These are phyloP conservation scores for Mortierella sp. DNA, from an alignment of 371 early-diverging fungal species.

Conservation along the genomic window DNA sequence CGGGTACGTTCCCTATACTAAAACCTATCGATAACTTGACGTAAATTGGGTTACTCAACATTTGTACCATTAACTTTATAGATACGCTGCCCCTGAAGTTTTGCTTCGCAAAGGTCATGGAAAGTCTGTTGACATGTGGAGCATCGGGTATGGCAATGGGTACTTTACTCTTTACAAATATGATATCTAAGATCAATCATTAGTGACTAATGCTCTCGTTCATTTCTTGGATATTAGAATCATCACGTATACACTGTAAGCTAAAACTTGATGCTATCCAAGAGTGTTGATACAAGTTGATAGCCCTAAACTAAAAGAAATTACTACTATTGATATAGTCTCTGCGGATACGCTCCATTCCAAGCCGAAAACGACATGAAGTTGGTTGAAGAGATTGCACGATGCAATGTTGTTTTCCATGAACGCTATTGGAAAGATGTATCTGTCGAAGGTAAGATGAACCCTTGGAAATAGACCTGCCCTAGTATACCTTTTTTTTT, in stretches of 20 bases:
- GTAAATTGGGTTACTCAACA: not conserved
- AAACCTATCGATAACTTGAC: not conserved
- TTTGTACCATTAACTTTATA: not conserved
- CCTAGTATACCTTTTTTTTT: not conserved
- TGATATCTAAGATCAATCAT: not conserved
- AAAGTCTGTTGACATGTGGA: slow-evolving; percentile 89
- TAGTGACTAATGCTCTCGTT: not conserved
- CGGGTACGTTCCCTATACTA: slow-evolving; percentile 49
- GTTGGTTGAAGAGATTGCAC: slow-evolving; percentile 72
- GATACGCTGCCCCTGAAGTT: slow-evolving; percentile 86
- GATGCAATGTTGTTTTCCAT: slow-evolving; percentile 79
- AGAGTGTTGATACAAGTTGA: not conserved
- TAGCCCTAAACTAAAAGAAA: not conserved
- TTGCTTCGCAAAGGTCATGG: slow-evolving; percentile 77
- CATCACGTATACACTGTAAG: slow-evolving; percentile 78
- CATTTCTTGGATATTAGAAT: slow-evolving; percentile 57
- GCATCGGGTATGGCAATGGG: slow-evolving; percentile 61
- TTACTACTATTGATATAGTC: slow-evolving; percentile 30
- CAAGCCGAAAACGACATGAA: slow-evolving; percentile 73
- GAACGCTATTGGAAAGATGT: slow-evolving; percentile 86
- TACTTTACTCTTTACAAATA: not conserved
- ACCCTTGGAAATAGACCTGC: not conserved
- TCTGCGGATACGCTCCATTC: slow-evolving; percentile 85
- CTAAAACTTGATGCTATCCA: not conserved
- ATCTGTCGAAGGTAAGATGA: slow-evolving; percentile 70